Conservation (phyloP, 306 rosid genomes). For the Leucaena leucocephala region DNA sequence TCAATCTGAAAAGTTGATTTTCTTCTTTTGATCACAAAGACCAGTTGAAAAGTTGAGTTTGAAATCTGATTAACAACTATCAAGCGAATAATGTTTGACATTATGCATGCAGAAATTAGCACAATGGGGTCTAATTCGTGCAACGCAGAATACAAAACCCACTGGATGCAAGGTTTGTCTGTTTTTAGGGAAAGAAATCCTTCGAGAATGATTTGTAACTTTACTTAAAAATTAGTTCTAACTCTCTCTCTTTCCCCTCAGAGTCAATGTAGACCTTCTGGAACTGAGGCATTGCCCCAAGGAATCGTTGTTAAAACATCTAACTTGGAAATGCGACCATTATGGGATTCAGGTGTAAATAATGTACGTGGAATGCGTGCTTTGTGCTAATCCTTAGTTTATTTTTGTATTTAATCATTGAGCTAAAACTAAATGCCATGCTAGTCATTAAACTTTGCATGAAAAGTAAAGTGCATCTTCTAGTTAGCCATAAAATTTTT, state of each 20-base stretch:
- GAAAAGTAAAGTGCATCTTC: background rate
- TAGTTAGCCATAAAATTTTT: background rate
- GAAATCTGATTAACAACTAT: slow-evolving; percentile 14
- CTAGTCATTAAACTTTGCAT: background rate
- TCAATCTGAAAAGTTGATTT: background rate
- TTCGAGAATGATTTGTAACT: background rate
- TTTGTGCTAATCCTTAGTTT: slow-evolving; percentile 19
- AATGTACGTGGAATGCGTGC: slow-evolving; percentile 30
- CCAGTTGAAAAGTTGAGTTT: background rate
- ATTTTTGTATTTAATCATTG: background rate
- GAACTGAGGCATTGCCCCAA: slow-evolving; percentile 70
- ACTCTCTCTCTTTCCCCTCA: slow-evolving; percentile 33
- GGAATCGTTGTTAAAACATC: slow-evolving; percentile 72
- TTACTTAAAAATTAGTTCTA: background rate
- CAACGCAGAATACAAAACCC: slow-evolving; percentile 38
- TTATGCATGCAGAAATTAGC: slow-evolving; percentile 60
- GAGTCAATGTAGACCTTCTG: slow-evolving; percentile 63
- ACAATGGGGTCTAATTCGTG: slow-evolving; percentile 62
- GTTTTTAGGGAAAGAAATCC: background rate
- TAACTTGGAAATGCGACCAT: slow-evolving; percentile 73
- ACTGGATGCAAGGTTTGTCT: slow-evolving; percentile 68
- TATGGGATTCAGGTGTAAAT: slow-evolving; percentile 58
- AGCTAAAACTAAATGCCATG: background rate
- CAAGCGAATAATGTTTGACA: slow-evolving; percentile 19
- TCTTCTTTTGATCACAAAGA: background rate